phyloP scores from a whole-genome alignment of 2,329 filamentous ascomycete species.

The Gaeumannomyces tritici region DNA sequence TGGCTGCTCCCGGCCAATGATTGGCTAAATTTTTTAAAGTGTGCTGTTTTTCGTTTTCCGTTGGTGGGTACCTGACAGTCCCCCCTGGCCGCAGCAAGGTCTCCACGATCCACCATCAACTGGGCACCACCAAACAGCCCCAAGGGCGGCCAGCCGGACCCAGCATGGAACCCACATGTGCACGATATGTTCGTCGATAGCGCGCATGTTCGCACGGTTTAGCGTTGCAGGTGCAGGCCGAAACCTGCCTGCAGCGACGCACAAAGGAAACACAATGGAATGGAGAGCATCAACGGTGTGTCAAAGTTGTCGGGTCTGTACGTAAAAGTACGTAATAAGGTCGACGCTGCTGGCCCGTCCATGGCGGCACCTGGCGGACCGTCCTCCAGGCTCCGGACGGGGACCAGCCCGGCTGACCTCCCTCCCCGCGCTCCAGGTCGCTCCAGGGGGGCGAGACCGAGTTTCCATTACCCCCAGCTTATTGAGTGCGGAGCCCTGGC shows the following conservation, averaged over 20 bases:
- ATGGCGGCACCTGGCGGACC: background rate
- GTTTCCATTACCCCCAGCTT: constrained; percentile 21
- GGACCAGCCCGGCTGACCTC: constrained; percentile 11
- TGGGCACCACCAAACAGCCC: too few relatives aligned
- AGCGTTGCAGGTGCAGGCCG: background rate
- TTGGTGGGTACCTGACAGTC: too few relatives aligned
- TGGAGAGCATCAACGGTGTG: constrained; percentile 8
- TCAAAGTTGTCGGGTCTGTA: constrained; percentile 5
- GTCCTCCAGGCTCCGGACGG: constrained; percentile 3
- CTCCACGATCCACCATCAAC: too few relatives aligned
- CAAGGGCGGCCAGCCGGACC: too few relatives aligned
- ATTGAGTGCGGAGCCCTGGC: constrained; percentile 2
- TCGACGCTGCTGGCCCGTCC: constrained; percentile 1
- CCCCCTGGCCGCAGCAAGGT: too few relatives aligned
- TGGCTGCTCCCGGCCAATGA: too few relatives aligned
- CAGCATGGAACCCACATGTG: too few relatives aligned
- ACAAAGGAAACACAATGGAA: background rate
- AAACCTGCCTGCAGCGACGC: background rate
- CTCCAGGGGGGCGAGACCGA: constrained; percentile 7
- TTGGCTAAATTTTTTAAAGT: too few relatives aligned
- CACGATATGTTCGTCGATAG: background rate
- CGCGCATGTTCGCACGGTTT: background rate
- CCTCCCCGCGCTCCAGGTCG: constrained; percentile 7
- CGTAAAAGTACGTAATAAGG: constrained; percentile 7
- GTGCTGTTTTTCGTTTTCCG: too few relatives aligned